Base-by-base conservation (phyloP, 225 moss, liverwort and hornwort genomes). In the Neckera pumila region DNA sequence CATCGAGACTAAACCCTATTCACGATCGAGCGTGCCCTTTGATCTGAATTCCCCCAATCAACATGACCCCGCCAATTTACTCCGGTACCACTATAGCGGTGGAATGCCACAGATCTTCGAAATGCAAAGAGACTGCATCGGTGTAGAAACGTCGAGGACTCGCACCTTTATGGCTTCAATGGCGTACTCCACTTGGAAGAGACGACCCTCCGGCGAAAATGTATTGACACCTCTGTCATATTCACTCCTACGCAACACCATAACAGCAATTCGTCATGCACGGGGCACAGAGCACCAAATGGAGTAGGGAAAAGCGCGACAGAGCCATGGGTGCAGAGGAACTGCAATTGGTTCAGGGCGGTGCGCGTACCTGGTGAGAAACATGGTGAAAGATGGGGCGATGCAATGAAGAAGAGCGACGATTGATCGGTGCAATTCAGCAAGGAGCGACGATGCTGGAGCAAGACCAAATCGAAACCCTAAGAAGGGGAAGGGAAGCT, bases 161-260 rank as follows among this genome's bases (percentile, higher is more conserved):
- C 82, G 42, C 45, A 93, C 93, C 93, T 94, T 94, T 10, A 92
- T 94, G 83, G 93, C 93, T 85, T 94, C 93, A 83, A 94, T 94
- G 20, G 93, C 93, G 65, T 94, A 92, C 90, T 94, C 93, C 85
- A 94, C 93, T 89, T 94, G 93, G 85, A 94, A 94, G 62, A 94
- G 90, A 40, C 92, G 92, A 42, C 93, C 93, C 85, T 94, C 93
- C 31, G 92, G 93, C 4, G 93, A 94, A 89, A 94, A 94, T 25
- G 92, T 94, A 71, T 94, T 94, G 87, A 94, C 93, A 38, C 93
- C 93, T 90, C 93, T 85, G 91, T 94, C 93, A 94, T 94, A 94
- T 66, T 94, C 92, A 80, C 93, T 94, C 92, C 93, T 94, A 78
- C 89, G 79, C 18, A 64, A 79, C 43, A 53, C 12, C 36, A 75